Percentiles rank a stretch among this genome's conserved stretches.
These are phyloP conservation scores for Termitomyces sp. DNA, from an alignment of 768 basidiomycete genomes.

Conservation along the genomic window DNA sequence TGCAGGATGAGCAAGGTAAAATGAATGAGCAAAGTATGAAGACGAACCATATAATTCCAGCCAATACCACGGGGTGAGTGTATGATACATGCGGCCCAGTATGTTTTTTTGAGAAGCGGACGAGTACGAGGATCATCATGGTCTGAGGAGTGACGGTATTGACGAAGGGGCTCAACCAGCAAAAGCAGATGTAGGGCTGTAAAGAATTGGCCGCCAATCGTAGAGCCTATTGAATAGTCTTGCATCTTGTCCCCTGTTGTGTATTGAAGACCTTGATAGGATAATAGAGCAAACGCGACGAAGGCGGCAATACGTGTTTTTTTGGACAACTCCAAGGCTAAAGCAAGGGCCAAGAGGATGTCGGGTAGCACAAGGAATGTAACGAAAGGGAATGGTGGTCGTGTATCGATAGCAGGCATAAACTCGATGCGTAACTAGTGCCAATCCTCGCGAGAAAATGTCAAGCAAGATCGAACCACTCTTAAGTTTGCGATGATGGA, in stretches of 20 bases:
- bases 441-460: too few relatives aligned
- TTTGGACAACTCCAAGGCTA: not conserved
- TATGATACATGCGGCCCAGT: constrained; percentile 13
- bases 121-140: constrained; percentile 2
- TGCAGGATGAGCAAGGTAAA: not conserved
- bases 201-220: constrained; percentile 12
- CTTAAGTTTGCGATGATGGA: too few relatives aligned
- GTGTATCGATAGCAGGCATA: not conserved
- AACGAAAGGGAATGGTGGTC: not conserved
- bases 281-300: not conserved
- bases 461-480: too few relatives aligned
- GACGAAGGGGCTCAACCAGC: constrained; percentile 11
- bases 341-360: not conserved
- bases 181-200: constrained; percentile 13
- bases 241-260: constrained; percentile 12
- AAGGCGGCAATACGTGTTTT: not conserved
- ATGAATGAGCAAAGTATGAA: not conserved
- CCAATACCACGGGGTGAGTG: constrained; percentile 14
- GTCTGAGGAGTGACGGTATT: constrained; percentile 13
- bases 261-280: constrained; percentile 1
- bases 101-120: constrained; percentile 8
- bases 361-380: constrained; percentile 1
- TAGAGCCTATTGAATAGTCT: constrained; percentile 14
- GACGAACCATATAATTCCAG: constrained; percentile 15
- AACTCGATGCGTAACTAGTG: not conserved